Percentiles rank a stretch among this genome's conserved stretches.
phyloP scores from a whole-genome alignment of 2,329 filamentous ascomycete species.

The Sarocladium kiliense region DNA sequence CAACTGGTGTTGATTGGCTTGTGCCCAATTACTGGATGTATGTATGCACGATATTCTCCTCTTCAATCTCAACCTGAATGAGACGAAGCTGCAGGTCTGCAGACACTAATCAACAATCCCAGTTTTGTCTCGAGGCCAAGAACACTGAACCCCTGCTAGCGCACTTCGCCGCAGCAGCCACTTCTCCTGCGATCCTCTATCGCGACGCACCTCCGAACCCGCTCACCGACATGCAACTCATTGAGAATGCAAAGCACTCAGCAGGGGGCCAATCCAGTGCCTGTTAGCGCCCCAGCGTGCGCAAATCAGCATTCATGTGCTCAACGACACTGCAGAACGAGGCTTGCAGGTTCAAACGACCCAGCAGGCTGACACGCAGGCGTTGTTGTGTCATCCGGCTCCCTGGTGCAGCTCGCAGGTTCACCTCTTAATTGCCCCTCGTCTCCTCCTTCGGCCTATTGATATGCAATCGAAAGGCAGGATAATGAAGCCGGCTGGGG shows the following conservation, averaged over 20 bases:
- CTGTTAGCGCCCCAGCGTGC: neutral
- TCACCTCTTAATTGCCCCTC: neutral
- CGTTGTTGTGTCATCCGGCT: neutral
- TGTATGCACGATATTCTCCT: neutral
- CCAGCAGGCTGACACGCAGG: conserved; percentile 1
- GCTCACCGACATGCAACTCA: conserved; percentile 10
- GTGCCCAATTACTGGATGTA: too few species aligned
- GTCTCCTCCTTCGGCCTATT: neutral
- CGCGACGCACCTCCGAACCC: conserved; percentile 3
- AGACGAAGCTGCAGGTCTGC: neutral
- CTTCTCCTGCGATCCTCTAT: neutral
- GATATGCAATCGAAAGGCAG: neutral
- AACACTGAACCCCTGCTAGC: conserved; percentile 5
- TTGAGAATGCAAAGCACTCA: conserved; percentile 3
- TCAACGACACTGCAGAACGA: neutral
- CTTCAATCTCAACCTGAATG: neutral
- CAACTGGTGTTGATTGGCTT: too few species aligned
- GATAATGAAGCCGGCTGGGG: neutral
- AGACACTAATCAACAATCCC: neutral
- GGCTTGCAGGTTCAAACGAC: conserved; percentile 2
- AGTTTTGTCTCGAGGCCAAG: neutral
- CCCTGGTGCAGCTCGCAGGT: neutral
- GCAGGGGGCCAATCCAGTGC: neutral
- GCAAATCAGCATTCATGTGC: neutral
- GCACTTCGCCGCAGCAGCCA: neutral